Conservation (phyloP, 2,329 filamentous ascomycete species). For the Neofusicoccum kwambonambiense region DNA sequence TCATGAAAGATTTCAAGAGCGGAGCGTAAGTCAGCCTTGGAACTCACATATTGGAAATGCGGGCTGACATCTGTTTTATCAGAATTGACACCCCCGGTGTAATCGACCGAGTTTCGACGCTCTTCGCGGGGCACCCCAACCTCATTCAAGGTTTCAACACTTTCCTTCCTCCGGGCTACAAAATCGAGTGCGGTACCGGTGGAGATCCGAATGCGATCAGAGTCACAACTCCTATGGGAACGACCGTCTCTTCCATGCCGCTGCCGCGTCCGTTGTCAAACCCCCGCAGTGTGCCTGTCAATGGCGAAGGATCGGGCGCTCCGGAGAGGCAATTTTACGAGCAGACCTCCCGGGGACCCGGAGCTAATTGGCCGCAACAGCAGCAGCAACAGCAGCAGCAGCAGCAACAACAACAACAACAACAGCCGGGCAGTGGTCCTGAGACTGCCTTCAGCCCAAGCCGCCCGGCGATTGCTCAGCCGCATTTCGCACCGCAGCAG, state of each 20-base stretch:
- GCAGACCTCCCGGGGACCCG: constrained; percentile 26
- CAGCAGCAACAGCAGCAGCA: constrained; percentile 22
- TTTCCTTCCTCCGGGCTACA: constrained; percentile 90
- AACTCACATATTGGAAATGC: not conserved
- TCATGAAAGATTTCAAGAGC: constrained; percentile 99
- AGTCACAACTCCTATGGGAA: constrained; percentile 97
- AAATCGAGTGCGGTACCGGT: constrained; percentile 91
- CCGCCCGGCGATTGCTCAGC: constrained; percentile 39
- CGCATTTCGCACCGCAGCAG: constrained; percentile 36
- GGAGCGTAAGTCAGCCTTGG: constrained; percentile 66
- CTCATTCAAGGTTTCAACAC: constrained; percentile 98
- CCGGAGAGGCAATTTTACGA: constrained; percentile 38
- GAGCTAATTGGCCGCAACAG: constrained; percentile 40
- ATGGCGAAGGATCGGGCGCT: constrained; percentile 54
- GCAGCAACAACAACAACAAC: constrained; percentile 19
- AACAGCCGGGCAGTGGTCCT: constrained; percentile 33
- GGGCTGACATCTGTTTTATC: not conserved
- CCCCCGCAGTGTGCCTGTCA: constrained; percentile 50
- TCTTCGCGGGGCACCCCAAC: constrained; percentile 93
- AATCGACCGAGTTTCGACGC: constrained; percentile 90
- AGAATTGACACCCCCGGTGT: constrained; percentile 95
- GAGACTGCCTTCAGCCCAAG: constrained; percentile 45
- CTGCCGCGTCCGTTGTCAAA: constrained; percentile 46
- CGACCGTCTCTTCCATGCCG: constrained; percentile 85
- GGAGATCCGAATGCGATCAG: constrained; percentile 95